A percentile compares a stretch with the other conserved stretches of the same genome.
These are phyloP conservation scores for Fusarium falciforme DNA, from an alignment of 2,329 filamentous ascomycete genomes.

Conservation along the genomic window DNA sequence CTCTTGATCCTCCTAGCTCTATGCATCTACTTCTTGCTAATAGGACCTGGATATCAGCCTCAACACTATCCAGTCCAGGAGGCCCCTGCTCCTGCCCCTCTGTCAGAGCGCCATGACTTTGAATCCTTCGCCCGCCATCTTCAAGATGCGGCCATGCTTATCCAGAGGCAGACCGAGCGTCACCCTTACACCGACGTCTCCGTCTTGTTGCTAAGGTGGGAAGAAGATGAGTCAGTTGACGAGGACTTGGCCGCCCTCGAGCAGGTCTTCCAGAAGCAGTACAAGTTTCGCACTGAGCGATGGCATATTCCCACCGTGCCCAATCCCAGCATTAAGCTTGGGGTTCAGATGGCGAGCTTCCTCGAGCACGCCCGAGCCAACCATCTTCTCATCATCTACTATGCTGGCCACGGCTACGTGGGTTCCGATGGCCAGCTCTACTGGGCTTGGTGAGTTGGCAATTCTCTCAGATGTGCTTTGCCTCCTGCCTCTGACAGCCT, in stretches of 20 bases:
- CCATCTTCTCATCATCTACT: slow-evolving; percentile 73
- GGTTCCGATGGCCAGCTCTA: slow-evolving; percentile 71
- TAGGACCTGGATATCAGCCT: slow-evolving; percentile 33
- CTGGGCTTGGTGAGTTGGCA: slow-evolving; percentile 71
- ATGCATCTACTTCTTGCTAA: slow-evolving; percentile 35
- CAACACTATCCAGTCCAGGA: slow-evolving; percentile 54
- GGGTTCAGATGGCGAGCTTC: slow-evolving; percentile 69
- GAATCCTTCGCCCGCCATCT: slow-evolving; percentile 75
- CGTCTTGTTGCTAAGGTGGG: slow-evolving; percentile 71
- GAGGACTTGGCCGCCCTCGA: slow-evolving; percentile 67
- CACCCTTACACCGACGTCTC: slow-evolving; percentile 69
- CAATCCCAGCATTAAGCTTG: slow-evolving; percentile 71
- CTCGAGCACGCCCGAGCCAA: slow-evolving; percentile 68
- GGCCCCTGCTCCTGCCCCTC: slow-evolving; percentile 48
- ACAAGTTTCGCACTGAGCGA: slow-evolving; percentile 69
- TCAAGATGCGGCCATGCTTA: slow-evolving; percentile 75
- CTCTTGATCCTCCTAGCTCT: slow-evolving; percentile 36
- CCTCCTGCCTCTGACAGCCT: slow-evolving; percentile 49
- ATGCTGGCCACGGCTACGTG: slow-evolving; percentile 70
- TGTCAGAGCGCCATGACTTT: slow-evolving; percentile 69
- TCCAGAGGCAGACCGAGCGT: slow-evolving; percentile 71
- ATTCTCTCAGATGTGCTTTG: slow-evolving; percentile 28
- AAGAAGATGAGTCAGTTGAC: slow-evolving; percentile 67
- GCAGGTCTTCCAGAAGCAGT: slow-evolving; percentile 68
- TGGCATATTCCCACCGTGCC: slow-evolving; percentile 71